Percentiles rank a stretch among this genome's conserved stretches.
Evolutionary conservation across 2,329 filamentous ascomycete genomes (phyloP).

Genomic region (Emericellopsis cladophorae): DNA sequence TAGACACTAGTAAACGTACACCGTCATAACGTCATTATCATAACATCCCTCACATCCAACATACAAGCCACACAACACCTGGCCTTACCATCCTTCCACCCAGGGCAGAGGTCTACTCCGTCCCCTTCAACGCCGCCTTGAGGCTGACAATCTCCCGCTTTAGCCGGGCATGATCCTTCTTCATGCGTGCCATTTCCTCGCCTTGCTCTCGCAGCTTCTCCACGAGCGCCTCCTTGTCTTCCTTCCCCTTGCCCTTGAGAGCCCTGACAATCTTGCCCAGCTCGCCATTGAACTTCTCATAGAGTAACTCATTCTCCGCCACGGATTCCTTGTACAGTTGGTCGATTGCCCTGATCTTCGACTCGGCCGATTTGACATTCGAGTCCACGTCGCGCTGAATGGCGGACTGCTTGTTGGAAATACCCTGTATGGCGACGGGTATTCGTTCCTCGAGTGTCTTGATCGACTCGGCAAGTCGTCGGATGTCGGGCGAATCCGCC

Average conservation of each 20-base stretch:
- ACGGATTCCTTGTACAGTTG: constrained; percentile 79
- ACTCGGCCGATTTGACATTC: constrained; percentile 61
- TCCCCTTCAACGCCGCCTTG: constrained; percentile 38
- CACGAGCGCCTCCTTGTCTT: constrained; percentile 69
- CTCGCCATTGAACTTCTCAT: constrained; percentile 87
- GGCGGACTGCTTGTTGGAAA: constrained; percentile 46
- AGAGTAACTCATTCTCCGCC: constrained; percentile 85
- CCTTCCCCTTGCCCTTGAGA: constrained; percentile 57
- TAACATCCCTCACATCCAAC: not conserved
- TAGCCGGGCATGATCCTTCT: constrained; percentile 75
- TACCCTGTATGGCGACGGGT: constrained; percentile 42
- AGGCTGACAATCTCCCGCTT: constrained; percentile 71
- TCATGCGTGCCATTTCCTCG: constrained; percentile 65
- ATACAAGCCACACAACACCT: not conserved
- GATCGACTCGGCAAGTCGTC: constrained; percentile 43
- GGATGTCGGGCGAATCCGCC: constrained; percentile 24
- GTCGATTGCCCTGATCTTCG: constrained; percentile 70
- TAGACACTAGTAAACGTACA: not conserved
- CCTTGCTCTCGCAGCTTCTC: constrained; percentile 56
- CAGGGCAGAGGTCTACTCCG: constrained; percentile 12
- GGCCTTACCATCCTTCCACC: not conserved
- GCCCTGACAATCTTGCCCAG: constrained; percentile 70
- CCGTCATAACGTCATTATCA: constrained; percentile 11
- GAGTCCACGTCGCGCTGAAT: constrained; percentile 61
- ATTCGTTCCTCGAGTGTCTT: constrained; percentile 56